These are phyloP conservation scores for Debaryomyces maramus DNA, from an alignment of 805 yeast genomes.

Conservation along the genomic window DNA sequence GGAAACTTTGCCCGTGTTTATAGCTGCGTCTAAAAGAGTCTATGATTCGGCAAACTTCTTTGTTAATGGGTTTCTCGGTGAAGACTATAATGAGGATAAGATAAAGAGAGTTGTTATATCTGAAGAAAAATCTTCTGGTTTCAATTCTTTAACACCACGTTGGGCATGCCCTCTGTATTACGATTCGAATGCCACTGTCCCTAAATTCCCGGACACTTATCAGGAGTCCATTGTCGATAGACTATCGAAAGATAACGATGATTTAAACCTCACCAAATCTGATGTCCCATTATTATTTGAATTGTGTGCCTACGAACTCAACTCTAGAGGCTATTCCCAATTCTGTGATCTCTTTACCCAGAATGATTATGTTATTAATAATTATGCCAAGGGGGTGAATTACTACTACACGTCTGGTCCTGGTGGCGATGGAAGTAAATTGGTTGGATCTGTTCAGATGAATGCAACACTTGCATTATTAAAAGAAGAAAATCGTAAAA, in stretches of 20 bases:
- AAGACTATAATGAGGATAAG: constrained; percentile 29
- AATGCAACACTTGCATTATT: constrained; percentile 47
- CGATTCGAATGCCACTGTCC: constrained; percentile 14
- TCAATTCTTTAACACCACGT: constrained; percentile 54
- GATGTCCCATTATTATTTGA: constrained; percentile 54
- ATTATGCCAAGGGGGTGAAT: constrained; percentile 56
- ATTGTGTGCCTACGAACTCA: constrained; percentile 72
- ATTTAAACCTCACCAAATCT: constrained; percentile 44
- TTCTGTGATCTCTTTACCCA: constrained; percentile 64
- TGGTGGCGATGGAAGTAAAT: constrained; percentile 55
- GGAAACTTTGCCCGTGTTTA: constrained; percentile 45
- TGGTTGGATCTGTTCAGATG: constrained; percentile 56
- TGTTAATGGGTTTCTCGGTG: constrained; percentile 54
- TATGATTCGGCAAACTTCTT: constrained; percentile 52
- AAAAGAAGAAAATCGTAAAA: constrained; percentile 36
- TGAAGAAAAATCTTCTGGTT: constrained; percentile 48
- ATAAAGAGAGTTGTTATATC: constrained; percentile 30
- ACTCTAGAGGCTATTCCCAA: constrained; percentile 60
- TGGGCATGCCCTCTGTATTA: constrained; percentile 37
- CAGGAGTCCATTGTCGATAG: constrained; percentile 56
- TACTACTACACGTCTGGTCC: constrained; percentile 61
- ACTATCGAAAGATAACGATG: constrained; percentile 52
- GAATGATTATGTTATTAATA: constrained; percentile 60
- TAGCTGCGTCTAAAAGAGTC: constrained; percentile 51
- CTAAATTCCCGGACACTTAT: constrained; percentile 29